These are phyloP conservation scores for Mycena citricolor DNA, from an alignment of 1,284 basidiomycete species.

Conservation along the genomic window DNA sequence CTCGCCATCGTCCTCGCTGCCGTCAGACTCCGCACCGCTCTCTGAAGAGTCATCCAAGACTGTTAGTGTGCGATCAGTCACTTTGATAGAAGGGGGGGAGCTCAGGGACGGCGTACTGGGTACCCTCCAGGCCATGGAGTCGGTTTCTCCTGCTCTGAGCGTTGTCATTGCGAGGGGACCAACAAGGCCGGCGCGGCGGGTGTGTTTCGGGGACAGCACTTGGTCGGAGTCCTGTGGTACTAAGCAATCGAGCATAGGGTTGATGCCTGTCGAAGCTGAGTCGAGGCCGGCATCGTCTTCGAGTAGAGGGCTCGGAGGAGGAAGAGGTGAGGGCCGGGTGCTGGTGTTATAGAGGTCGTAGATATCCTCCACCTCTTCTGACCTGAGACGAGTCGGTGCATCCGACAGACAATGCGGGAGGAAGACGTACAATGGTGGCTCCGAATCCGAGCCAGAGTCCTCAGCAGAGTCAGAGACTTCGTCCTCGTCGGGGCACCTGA, in stretches of 20 bases:
- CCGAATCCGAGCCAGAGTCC: constrained; percentile 20
- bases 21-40: constrained; percentile 14
- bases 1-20: constrained; percentile 15
- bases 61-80: not conserved
- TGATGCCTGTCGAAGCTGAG: constrained; percentile 1
- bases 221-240: not conserved
- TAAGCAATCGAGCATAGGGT: not conserved
- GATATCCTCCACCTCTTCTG: constrained; percentile 29
- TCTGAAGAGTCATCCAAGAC: constrained; percentile 14
- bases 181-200: not conserved
- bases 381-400: too few species aligned
- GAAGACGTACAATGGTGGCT: too few species aligned
- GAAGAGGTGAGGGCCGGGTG: constrained; percentile 24
- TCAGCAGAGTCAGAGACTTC: constrained; percentile 14
- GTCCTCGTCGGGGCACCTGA: constrained; percentile 17
- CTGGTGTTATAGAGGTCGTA: constrained; percentile 29
- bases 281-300: constrained; percentile 9
- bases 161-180: not conserved
- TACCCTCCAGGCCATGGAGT: not conserved
- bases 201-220: not conserved
- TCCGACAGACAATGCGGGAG: too few species aligned
- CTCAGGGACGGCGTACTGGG: not conserved
- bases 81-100: not conserved
- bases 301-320: constrained; percentile 20
- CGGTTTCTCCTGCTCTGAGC: not conserved